Conservation (phyloP, 202 grass and related monocot genomes). For the Tripidium arundinaceum region DNA sequence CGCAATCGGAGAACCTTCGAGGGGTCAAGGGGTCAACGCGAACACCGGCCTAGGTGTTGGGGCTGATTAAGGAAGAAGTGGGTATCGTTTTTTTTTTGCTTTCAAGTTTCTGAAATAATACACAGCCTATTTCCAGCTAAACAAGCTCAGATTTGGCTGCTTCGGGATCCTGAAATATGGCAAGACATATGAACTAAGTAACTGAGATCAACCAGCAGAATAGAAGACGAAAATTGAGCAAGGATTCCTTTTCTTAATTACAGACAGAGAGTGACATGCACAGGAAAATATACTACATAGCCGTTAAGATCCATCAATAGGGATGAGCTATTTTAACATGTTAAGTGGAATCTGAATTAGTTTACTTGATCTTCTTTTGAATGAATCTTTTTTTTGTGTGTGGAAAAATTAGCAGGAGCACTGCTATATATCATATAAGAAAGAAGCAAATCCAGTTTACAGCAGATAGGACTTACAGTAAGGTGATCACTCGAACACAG, state of each 20-base stretch:
- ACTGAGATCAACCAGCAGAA: conserved; percentile 9
- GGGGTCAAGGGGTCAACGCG: no score
- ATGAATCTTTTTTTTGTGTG: no score
- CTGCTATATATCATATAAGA: no score
- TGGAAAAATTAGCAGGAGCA: no score
- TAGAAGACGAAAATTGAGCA: not conserved
- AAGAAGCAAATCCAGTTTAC: no score
- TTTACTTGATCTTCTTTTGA: not conserved
- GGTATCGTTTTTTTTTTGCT: no score
- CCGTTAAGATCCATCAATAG: conserved; percentile 3
- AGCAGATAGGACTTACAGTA: no score
- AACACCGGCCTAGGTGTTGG: no score
- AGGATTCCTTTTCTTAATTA: conserved; percentile 14
- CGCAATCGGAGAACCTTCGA: no score
- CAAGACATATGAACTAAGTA: not conserved
- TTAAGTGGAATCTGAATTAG: conserved; percentile 6
- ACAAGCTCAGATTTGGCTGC: conserved; percentile 87
- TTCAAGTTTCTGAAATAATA: conserved; percentile 66
- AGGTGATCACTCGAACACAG: no score
- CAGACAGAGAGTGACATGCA: conserved; percentile 11
- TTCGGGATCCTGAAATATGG: conserved; percentile 74
- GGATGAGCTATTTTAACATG: conserved; percentile 22
- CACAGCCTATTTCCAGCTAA: conserved; percentile 52
- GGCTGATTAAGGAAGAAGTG: no score
- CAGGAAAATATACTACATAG: conserved; percentile 11